A percentile compares a stretch with the other conserved stretches of the same genome.
These are phyloP conservation scores for Penicillium cinerascens DNA, from an alignment of 495 filamentous ascomycete genomes.

Conservation along the genomic window DNA sequence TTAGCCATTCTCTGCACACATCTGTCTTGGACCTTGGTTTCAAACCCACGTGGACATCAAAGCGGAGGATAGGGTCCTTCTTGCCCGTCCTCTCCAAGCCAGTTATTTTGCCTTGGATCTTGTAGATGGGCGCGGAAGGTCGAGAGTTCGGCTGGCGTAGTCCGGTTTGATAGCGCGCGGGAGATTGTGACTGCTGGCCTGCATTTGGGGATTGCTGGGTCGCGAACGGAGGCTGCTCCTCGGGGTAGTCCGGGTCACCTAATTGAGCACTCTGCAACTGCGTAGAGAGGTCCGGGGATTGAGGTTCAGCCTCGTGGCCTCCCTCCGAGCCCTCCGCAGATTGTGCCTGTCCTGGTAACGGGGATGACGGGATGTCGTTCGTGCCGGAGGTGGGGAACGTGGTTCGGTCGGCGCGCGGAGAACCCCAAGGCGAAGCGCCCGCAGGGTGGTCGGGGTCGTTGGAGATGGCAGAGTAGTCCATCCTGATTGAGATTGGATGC, in stretches of 20 bases:
- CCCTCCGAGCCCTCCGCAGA: conserved; percentile 40
- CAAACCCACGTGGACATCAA: conserved; percentile 92
- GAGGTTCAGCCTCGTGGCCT: conserved; percentile 12
- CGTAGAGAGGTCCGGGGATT: conserved; percentile 42
- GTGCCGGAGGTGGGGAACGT: conserved; percentile 48
- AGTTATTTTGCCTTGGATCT: conserved; percentile 89
- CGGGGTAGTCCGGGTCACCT: conserved; percentile 35
- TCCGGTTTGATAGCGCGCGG: conserved; percentile 47
- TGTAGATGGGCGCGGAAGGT: conserved; percentile 63
- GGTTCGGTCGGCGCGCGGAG: conserved; percentile 61
- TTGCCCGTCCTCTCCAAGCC: conserved; percentile 87
- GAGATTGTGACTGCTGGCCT: conserved; percentile 46
- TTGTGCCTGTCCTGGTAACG: conserved; percentile 39
- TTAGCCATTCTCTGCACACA: conserved; percentile 5
- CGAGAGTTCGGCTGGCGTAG: conserved; percentile 36
- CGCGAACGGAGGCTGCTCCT: conserved; percentile 32
- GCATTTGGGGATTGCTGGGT: conserved; percentile 37
- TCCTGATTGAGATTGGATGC: conserved; percentile 31
- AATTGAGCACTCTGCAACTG: conserved; percentile 43
- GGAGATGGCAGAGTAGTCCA: conserved; percentile 83
- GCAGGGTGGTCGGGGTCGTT: conserved; percentile 68
- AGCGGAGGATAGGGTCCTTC: conserved; percentile 91
- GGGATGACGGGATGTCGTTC: conserved; percentile 56
- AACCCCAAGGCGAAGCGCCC: conserved; percentile 76
- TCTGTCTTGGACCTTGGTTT: background rate